These are phyloP conservation scores for Grosmannia serpens DNA, from an alignment of 2,329 filamentous ascomycete species.

Conservation along the genomic window DNA sequence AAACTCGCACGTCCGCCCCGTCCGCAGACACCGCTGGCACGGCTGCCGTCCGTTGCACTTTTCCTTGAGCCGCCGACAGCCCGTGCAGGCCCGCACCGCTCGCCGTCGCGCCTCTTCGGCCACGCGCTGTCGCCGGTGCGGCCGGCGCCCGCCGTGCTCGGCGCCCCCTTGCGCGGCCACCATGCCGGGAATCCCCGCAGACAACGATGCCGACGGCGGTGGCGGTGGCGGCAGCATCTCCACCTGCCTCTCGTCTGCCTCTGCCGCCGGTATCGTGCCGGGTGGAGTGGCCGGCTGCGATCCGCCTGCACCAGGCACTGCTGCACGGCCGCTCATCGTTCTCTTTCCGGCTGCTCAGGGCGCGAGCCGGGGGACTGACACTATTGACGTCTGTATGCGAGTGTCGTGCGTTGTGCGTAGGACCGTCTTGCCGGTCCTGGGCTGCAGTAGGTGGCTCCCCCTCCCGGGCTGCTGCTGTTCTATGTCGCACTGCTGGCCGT, in stretches of 20 bases:
- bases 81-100: slow-evolving; percentile 3
- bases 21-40: slow-evolving; percentile 10
- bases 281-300: not conserved
- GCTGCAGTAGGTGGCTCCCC: not conserved
- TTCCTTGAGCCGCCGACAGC: slow-evolving; percentile 13
- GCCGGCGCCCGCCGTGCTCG: not conserved
- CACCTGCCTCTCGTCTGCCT: not conserved
- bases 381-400: not conserved
- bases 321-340: not conserved
- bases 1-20: slow-evolving; percentile 12
- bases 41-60: slow-evolving; percentile 14
- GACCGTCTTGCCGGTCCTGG: not conserved
- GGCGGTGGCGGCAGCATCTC: no score
- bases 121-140: slow-evolving; percentile 1
- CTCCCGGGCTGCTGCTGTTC: no score
- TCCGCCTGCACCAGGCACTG: not conserved
- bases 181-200: not conserved
- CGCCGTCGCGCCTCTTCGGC: slow-evolving; percentile 3
- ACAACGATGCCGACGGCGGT: no score
- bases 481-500: not conserved
- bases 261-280: not conserved
- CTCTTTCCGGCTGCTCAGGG: not conserved
- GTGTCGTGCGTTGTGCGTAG: not conserved
- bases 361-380: no score
- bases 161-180: not conserved